Percentiles rank a stretch among this genome's conserved stretches.
phyloP scores from a whole-genome alignment of 768 basidiomycete species.

The Pseudohyphozyma bogoriensis region DNA sequence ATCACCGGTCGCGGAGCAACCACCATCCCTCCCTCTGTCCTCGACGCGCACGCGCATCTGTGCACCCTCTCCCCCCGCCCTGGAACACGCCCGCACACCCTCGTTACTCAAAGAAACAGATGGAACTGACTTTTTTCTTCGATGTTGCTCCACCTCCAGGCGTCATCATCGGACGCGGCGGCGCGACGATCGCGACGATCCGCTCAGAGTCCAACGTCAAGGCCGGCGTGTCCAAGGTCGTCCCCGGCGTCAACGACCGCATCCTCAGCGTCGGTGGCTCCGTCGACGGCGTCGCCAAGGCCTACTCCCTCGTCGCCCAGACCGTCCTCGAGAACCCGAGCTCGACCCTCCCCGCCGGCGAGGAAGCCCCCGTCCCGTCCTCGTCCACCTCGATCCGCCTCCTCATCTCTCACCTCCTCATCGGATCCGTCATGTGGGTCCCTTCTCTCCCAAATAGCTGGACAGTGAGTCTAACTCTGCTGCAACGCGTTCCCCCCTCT shows the following conservation, averaged over 20 bases:
- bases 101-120: neutral
- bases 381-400: constrained; percentile 75
- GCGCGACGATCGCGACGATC: constrained; percentile 94
- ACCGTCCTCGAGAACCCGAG: constrained; percentile 50
- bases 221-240: constrained; percentile 98
- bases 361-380: constrained; percentile 56
- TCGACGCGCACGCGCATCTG: neutral
- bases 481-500: no score
- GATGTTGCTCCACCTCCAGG: constrained; percentile 46
- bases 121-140: neutral
- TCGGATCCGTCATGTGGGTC: constrained; percentile 92
- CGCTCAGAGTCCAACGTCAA: constrained; percentile 92
- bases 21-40: neutral
- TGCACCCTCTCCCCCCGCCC: neutral
- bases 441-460: no score
- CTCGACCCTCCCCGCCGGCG: constrained; percentile 55
- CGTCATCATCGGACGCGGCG: constrained; percentile 91
- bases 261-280: constrained; percentile 88
- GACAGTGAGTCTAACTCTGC: constrained; percentile 46
- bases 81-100: neutral
- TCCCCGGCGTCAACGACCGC: constrained; percentile 92
- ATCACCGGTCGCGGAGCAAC: neutral
- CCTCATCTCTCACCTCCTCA: constrained; percentile 95
- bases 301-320: constrained; percentile 87
- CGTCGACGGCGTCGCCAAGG: constrained; percentile 87